phyloP scores from a whole-genome alignment of 148 eudicot genomes.

The Fagopyrum esculentum region DNA sequence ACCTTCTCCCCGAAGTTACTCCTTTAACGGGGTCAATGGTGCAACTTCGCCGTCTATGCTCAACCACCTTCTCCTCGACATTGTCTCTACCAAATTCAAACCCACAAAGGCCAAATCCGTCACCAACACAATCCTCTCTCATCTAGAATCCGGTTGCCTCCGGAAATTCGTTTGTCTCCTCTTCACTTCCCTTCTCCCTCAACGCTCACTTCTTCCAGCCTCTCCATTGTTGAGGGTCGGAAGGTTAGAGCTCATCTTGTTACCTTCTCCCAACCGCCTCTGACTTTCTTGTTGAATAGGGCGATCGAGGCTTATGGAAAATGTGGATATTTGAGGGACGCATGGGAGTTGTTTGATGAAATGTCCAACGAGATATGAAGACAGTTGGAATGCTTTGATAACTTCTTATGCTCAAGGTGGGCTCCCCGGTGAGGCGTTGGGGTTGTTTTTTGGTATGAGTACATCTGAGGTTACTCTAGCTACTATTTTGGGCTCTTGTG shows the following conservation, averaged over 20 bases:
- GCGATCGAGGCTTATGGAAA: slow-evolving; percentile 53
- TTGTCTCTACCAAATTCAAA: background rate
- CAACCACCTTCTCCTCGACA: slow-evolving; percentile 20
- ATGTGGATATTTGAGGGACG: slow-evolving; percentile 58
- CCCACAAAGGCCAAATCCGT: slow-evolving; percentile 21
- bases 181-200: slow-evolving; percentile 52
- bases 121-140: slow-evolving; percentile 30
- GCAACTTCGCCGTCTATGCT: slow-evolving; percentile 14
- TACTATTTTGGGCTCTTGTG: slow-evolving; percentile 54
- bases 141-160: slow-evolving; percentile 38
- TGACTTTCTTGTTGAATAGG: slow-evolving; percentile 55
- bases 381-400: slow-evolving; percentile 77
- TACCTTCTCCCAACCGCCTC: slow-evolving; percentile 42
- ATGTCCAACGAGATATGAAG: slow-evolving; percentile 68
- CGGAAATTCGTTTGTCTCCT: slow-evolving; percentile 46
- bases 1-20: background rate
- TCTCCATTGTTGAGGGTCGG: slow-evolving; percentile 53
- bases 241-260: slow-evolving; percentile 63
- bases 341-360: slow-evolving; percentile 63
- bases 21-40: slow-evolving; percentile 16
- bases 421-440: slow-evolving; percentile 28
- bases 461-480: slow-evolving; percentile 55
- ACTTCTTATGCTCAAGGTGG: slow-evolving; percentile 36
- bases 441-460: slow-evolving; percentile 42
- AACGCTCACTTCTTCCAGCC: slow-evolving; percentile 30